Evolutionary conservation across 352 stramenopile genomes (phyloP).

Genomic region (Phytophthora gonapodyides): DNA sequence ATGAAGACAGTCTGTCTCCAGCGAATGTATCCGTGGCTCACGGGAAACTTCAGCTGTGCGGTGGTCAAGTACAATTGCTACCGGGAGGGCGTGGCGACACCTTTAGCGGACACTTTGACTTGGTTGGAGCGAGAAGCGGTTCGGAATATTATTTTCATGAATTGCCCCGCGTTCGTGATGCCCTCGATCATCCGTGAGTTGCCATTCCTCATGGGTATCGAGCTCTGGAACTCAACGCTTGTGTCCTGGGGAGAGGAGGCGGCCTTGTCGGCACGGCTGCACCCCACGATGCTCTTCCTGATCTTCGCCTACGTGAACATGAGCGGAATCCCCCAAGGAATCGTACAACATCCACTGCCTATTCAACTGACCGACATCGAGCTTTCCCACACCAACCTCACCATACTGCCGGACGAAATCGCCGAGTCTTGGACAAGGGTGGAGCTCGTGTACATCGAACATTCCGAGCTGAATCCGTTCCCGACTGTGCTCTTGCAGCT

Average conservation of each 20-base stretch:
- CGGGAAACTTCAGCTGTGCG: constrained; percentile 39
- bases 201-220: constrained; percentile 47
- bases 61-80: constrained; percentile 50
- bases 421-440: constrained; percentile 30
- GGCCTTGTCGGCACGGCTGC: constrained; percentile 30
- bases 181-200: constrained; percentile 37
- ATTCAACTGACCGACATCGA: constrained; percentile 50
- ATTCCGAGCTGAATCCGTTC: constrained; percentile 34
- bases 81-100: constrained; percentile 15
- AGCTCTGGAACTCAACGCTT: constrained; percentile 65
- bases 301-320: constrained; percentile 50
- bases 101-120: background rate
- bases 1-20: constrained; percentile 28
- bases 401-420: constrained; percentile 33
- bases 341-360: constrained; percentile 37
- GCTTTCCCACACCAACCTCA: constrained; percentile 45
- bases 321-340: constrained; percentile 37
- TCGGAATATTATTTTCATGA: constrained; percentile 44
- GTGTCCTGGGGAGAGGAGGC: constrained; percentile 39
- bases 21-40: constrained; percentile 44
- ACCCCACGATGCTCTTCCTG: constrained; percentile 39
- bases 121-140: constrained; percentile 31
- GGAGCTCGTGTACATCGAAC: constrained; percentile 34
- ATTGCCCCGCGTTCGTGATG: constrained; percentile 46
- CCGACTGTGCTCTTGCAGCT: constrained; percentile 27